Percentiles rank a stretch among this genome's conserved stretches.
These are phyloP conservation scores for Mrakia hoshinonis DNA, from an alignment of 768 basidiomycete species.

Conservation along the genomic window DNA sequence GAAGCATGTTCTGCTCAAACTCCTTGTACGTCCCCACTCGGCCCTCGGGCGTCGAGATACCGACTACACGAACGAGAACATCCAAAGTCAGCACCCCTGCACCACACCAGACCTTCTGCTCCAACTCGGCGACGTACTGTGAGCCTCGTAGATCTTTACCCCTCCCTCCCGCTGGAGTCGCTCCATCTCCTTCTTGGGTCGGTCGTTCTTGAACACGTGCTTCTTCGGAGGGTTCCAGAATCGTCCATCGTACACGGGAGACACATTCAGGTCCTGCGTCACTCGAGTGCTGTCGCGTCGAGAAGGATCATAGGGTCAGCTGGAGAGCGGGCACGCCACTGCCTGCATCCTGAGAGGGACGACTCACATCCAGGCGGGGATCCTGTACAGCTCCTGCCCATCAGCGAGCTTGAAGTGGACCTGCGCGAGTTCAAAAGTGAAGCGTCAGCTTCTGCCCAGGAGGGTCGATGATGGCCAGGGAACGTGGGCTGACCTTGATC, in stretches of 20 bases:
- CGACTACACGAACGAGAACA: constrained; percentile 47
- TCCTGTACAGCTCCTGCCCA: constrained; percentile 74
- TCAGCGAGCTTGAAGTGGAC: constrained; percentile 80
- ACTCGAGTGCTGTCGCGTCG: constrained; percentile 52
- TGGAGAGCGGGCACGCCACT: too few species aligned
- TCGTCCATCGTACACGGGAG: constrained; percentile 88
- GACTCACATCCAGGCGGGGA: constrained; percentile 78
- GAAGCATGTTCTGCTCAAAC: constrained; percentile 74
- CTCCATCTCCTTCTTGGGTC: constrained; percentile 54
- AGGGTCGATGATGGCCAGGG: too few species aligned
- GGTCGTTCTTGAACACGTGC: constrained; percentile 73
- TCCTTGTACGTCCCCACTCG: constrained; percentile 93
- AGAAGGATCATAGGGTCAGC: not conserved
- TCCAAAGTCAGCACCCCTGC: not conserved
- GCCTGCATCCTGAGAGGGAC: too few species aligned
- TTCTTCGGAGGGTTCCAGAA: constrained; percentile 89
- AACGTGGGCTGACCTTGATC: constrained; percentile 74
- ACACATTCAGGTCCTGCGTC: constrained; percentile 81
- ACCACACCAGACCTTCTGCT: not conserved
- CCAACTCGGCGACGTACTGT: constrained; percentile 44
- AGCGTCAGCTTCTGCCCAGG: not conserved
- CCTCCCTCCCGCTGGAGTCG: constrained; percentile 45
- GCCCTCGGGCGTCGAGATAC: constrained; percentile 80
- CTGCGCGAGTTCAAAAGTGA: constrained; percentile 43
- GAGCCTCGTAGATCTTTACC: constrained; percentile 84